Percentiles rank a stretch among this genome's conserved stretches.
Evolutionary conservation across 2,329 filamentous ascomycete genomes (phyloP).

Genomic region (Curvularia hawaiiensis): DNA sequence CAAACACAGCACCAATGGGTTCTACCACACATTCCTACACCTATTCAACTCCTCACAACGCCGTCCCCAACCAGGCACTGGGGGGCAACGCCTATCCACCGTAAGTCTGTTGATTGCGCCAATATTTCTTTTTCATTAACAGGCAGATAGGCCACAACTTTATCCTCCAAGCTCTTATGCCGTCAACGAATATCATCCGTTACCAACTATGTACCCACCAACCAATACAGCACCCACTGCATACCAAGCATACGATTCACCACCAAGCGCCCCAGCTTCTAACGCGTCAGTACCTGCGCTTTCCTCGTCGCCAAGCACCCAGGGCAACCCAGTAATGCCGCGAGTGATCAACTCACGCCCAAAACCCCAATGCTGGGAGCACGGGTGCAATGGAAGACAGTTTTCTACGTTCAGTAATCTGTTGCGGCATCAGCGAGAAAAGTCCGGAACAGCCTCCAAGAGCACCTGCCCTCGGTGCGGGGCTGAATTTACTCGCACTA

Average conservation of each 20-base stretch:
- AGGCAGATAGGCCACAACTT: conserved; percentile 30
- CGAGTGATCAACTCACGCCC: conserved; percentile 77
- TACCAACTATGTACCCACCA: conserved; percentile 46
- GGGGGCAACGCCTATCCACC: conserved; percentile 43
- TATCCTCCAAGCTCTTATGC: conserved; percentile 45
- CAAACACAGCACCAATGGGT: conserved; percentile 35
- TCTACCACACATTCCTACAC: conserved; percentile 36
- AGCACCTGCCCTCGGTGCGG: conserved; percentile 89
- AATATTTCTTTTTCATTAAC: conserved; percentile 14
- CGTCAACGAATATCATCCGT: conserved; percentile 40
- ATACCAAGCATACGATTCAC: conserved; percentile 41
- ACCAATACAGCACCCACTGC: conserved; percentile 37
- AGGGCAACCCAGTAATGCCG: conserved; percentile 37
- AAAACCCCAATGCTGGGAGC: conserved; percentile 97
- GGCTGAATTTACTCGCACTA: conserved; percentile 89
- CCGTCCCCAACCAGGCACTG: conserved; percentile 35
- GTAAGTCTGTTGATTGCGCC: conserved; percentile 25
- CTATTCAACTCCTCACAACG: conserved; percentile 41
- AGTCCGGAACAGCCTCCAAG: conserved; percentile 88
- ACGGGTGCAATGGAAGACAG: conserved; percentile 92
- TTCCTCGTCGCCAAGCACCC: conserved; percentile 34
- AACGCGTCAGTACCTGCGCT: conserved; percentile 29
- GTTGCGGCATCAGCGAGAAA: conserved; percentile 89
- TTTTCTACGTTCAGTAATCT: conserved; percentile 98
- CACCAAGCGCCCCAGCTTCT: conserved; percentile 28